phyloP scores from a whole-genome alignment of 2,329 filamentous ascomycete genomes.

The Calonectria fujianensis region DNA sequence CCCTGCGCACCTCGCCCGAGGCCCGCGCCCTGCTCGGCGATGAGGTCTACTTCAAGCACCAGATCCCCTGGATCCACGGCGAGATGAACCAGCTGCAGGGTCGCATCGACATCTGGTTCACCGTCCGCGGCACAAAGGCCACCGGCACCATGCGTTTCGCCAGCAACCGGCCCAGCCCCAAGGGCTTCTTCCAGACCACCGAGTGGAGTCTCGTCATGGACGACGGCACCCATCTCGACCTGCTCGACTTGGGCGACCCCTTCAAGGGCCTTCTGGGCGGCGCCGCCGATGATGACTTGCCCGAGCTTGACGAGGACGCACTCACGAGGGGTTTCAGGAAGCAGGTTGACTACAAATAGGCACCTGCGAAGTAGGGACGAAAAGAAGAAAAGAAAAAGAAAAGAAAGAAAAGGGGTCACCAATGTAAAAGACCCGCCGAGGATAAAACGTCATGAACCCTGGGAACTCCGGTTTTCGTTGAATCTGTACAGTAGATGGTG shows the following conservation, averaged over 20 bases:
- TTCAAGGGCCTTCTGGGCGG: conserved; percentile 73
- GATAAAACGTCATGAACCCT: conserved; percentile 49
- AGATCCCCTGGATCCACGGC: conserved; percentile 89
- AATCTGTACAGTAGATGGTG: conserved; percentile 58
- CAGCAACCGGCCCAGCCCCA: conserved; percentile 79
- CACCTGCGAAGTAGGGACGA: background rate
- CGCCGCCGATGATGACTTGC: conserved; percentile 62
- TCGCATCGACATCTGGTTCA: conserved; percentile 89
- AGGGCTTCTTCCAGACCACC: conserved; percentile 85
- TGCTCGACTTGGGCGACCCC: conserved; percentile 84
- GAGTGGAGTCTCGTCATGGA: conserved; percentile 89
- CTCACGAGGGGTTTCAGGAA: conserved; percentile 72
- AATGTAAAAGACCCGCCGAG: conserved; percentile 19
- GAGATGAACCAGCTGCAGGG: conserved; percentile 97
- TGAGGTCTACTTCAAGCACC: conserved; percentile 86
- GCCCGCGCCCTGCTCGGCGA: conserved; percentile 89
- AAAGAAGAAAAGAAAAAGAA: conserved; percentile 23
- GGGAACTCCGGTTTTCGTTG: conserved; percentile 53
- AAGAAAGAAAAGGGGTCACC: conserved; percentile 26
- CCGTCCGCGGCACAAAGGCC: conserved; percentile 86
- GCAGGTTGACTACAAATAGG: conserved; percentile 61
- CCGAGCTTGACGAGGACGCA: conserved; percentile 58
- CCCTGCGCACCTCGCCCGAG: conserved; percentile 85
- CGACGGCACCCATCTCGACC: conserved; percentile 77
- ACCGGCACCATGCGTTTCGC: conserved; percentile 87